Percentiles rank a stretch among this genome's conserved stretches.
phyloP scores from a whole-genome alignment of 108 stramenopile genomes.

The Fragilaria crotonensis region DNA sequence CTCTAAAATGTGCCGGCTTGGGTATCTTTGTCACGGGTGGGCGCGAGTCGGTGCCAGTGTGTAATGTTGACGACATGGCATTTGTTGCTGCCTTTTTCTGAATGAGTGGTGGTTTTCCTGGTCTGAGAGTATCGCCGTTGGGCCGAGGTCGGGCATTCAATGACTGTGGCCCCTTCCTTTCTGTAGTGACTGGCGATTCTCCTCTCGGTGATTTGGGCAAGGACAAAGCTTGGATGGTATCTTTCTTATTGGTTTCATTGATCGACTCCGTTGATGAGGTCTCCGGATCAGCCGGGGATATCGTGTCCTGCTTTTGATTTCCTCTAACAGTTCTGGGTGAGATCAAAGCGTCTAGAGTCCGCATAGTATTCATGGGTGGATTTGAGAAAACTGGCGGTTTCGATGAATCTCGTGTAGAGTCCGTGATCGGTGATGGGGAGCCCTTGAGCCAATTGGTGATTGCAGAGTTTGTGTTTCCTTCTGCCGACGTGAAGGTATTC shows the following conservation, averaged over 20 bases:
- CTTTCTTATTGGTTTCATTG: background rate
- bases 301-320: no score
- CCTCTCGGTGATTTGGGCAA: background rate
- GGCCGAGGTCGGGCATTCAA: background rate
- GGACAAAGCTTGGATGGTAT: conserved; percentile 3
- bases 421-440: no score
- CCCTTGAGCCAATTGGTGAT: no score
- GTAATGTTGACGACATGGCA: background rate
- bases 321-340: no score
- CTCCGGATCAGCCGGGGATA: conserved; percentile 5
- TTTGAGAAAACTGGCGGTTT: no score
- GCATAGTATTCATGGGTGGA: no score
- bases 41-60: background rate
- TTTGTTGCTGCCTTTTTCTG: background rate
- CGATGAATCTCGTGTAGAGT: no score
- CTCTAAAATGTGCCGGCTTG: conserved; percentile 20
- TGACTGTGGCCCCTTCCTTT: conserved; percentile 2
- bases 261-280: background rate
- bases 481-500: no score
- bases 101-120: background rate
- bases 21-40: background rate
- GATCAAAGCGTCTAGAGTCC: no score
- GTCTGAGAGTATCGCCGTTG: background rate
- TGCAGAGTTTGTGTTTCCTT: no score
- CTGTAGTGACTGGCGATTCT: background rate